A percentile compares a stretch with the other conserved stretches of the same genome.
Evolutionary conservation across 192 early-diverging fungal species (phyloP).

Genomic region (Dissophora globulifera): DNA sequence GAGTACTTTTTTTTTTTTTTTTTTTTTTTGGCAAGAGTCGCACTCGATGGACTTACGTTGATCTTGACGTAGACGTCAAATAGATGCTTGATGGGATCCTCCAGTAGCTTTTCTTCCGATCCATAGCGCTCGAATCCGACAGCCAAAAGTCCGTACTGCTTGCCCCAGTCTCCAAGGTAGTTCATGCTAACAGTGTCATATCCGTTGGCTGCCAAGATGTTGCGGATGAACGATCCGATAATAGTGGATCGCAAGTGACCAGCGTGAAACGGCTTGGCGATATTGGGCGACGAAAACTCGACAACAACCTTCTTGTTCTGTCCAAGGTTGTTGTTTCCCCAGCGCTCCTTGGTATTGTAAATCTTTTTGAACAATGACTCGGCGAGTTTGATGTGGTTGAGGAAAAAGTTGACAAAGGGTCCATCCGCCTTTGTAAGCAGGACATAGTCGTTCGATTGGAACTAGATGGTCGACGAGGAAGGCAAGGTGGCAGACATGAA

Average conservation of each 20-base stretch:
- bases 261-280: slow-evolving; percentile 98
- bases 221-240: slow-evolving; percentile 93
- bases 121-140: slow-evolving; percentile 88
- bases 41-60: slow-evolving; percentile 81
- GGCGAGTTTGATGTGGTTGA: slow-evolving; percentile 66
- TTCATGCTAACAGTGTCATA: slow-evolving; percentile 95
- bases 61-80: slow-evolving; percentile 93
- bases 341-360: slow-evolving; percentile 61
- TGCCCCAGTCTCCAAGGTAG: slow-evolving; percentile 99
- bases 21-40: too few species aligned
- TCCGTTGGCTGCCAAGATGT: slow-evolving; percentile 85
- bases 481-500: too few species aligned
- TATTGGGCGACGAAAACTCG: slow-evolving; percentile 97
- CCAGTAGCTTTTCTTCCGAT: slow-evolving; percentile 77
- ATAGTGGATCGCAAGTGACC: slow-evolving; percentile 98
- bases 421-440: slow-evolving; percentile 63
- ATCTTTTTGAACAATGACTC: slow-evolving; percentile 67
- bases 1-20: too few species aligned
- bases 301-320: slow-evolving; percentile 83
- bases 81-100: slow-evolving; percentile 90
- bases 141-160: slow-evolving; percentile 97
- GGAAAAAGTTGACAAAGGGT: slow-evolving; percentile 82
- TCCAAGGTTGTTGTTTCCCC: slow-evolving; percentile 73
- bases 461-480: too few species aligned
- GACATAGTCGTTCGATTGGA: slow-evolving; percentile 69